A percentile compares a stretch with the other conserved stretches of the same genome.
These are phyloP conservation scores for Trichoderma sp. DNA, from an alignment of 2,329 filamentous ascomycete genomes.

Conservation along the genomic window DNA sequence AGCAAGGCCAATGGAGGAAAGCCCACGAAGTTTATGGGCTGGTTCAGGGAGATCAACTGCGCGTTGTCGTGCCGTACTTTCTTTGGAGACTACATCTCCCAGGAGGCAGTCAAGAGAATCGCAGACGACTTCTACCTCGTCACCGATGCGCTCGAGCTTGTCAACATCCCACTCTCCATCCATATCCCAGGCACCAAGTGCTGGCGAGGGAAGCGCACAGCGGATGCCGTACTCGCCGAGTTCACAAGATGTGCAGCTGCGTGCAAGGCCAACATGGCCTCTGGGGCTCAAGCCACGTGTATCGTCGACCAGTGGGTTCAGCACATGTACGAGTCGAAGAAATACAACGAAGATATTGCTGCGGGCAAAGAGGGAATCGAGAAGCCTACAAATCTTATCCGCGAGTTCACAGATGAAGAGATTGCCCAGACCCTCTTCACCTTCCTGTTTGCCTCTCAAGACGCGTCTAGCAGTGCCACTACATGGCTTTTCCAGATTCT, in stretches of 20 bases:
- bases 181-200: constrained; percentile 7
- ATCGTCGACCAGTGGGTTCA: constrained; percentile 11
- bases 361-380: not conserved
- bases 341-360: not conserved
- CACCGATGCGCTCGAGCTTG: constrained; percentile 6
- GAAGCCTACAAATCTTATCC: constrained; percentile 12
- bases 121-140: constrained; percentile 10
- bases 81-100: constrained; percentile 13
- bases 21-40: not conserved
- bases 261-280: constrained; percentile 11
- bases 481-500: constrained; percentile 13
- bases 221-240: not conserved
- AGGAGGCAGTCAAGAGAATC: constrained; percentile 8
- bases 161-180: constrained; percentile 6
- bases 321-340: not conserved
- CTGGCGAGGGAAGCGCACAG: constrained; percentile 3
- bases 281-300: not conserved
- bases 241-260: constrained; percentile 10
- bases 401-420: constrained; percentile 5
- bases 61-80: constrained; percentile 8
- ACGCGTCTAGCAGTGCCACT: constrained; percentile 7
- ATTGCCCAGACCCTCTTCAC: constrained; percentile 12
- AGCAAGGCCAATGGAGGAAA: constrained; percentile 2
- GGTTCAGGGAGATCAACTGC: constrained; percentile 12
- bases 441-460: constrained; percentile 12